Percentiles rank a stretch among this genome's conserved stretches.
phyloP scores from a whole-genome alignment of 176 grass and related monocot species.

The Phoenix roebelenii region DNA sequence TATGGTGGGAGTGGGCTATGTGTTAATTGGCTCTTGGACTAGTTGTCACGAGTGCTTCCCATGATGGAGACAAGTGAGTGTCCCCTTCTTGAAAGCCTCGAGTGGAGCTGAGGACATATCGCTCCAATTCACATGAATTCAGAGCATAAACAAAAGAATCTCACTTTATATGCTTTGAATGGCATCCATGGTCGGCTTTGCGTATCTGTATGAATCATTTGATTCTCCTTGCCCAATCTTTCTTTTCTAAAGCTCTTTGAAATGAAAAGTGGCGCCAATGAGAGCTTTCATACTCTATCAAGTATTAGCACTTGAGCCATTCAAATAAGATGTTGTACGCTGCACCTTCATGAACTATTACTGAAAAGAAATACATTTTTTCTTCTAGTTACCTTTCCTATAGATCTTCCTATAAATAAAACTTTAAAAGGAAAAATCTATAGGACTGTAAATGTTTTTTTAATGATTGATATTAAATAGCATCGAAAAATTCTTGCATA shows the following conservation, averaged over 20 bases:
- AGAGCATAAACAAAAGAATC: too few relatives aligned
- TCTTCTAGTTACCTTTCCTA: too few relatives aligned
- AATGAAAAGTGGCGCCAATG: neutral
- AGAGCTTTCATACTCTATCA: too few relatives aligned
- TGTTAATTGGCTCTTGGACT: neutral
- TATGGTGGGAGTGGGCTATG: neutral
- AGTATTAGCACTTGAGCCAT: too few relatives aligned
- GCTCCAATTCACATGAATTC: constrained; percentile 8
- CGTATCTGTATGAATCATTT: constrained; percentile 6
- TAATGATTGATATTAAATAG: too few relatives aligned
- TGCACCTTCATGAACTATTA: too few relatives aligned
- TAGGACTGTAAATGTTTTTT: too few relatives aligned
- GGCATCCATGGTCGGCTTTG: neutral
- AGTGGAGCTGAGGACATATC: neutral
- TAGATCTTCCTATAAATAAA: too few relatives aligned
- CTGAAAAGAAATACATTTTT: too few relatives aligned
- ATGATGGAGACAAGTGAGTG: constrained; percentile 5
- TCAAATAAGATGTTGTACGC: too few relatives aligned
- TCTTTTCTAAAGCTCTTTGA: neutral
- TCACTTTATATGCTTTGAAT: neutral
- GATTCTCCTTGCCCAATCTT: neutral
- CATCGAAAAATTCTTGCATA: too few relatives aligned
- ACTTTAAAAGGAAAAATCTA: too few relatives aligned
- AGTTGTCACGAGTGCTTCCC: neutral
- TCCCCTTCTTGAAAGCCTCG: neutral